These are phyloP conservation scores for Penicillium sp. DNA, from an alignment of 2,329 filamentous ascomycete genomes.

Conservation along the genomic window DNA sequence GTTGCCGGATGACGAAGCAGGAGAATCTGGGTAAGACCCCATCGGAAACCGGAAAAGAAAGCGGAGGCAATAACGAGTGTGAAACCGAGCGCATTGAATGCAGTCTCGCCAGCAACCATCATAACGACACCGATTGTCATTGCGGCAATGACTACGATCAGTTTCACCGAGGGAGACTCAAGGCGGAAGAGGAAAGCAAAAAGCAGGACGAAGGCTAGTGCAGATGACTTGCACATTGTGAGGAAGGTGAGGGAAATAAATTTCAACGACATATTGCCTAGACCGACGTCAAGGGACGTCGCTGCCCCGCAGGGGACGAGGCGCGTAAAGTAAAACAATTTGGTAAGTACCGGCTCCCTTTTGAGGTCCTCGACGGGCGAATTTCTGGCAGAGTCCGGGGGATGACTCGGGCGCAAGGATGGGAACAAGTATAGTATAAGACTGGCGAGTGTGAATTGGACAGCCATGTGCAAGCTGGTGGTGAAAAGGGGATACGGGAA, in stretches of 20 bases:
- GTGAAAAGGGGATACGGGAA: constrained; percentile 96
- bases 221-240: constrained; percentile 99
- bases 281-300: constrained; percentile 90
- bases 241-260: constrained; percentile 98
- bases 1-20: constrained; percentile 92
- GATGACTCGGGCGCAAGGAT: constrained; percentile 68
- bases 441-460: constrained; percentile 81
- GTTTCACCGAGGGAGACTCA: constrained; percentile 80
- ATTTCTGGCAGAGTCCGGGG: constrained; percentile 19
- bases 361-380: constrained; percentile 48
- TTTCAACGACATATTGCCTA: constrained; percentile 93
- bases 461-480: constrained; percentile 91
- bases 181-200: constrained; percentile 95
- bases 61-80: constrained; percentile 88
- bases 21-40: constrained; percentile 97
- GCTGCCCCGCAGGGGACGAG: constrained; percentile 90
- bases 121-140: constrained; percentile 95
- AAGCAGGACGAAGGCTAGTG: constrained; percentile 88
- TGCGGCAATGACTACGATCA: constrained; percentile 81
- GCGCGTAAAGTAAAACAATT: constrained; percentile 86
- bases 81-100: constrained; percentile 85
- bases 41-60: constrained; percentile 95
- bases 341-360: constrained; percentile 71
- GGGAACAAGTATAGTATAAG: constrained; percentile 81
- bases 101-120: constrained; percentile 96